These are phyloP conservation scores for Ciborinia camelliae DNA, from an alignment of 2,329 filamentous ascomycete species.

Conservation along the genomic window DNA sequence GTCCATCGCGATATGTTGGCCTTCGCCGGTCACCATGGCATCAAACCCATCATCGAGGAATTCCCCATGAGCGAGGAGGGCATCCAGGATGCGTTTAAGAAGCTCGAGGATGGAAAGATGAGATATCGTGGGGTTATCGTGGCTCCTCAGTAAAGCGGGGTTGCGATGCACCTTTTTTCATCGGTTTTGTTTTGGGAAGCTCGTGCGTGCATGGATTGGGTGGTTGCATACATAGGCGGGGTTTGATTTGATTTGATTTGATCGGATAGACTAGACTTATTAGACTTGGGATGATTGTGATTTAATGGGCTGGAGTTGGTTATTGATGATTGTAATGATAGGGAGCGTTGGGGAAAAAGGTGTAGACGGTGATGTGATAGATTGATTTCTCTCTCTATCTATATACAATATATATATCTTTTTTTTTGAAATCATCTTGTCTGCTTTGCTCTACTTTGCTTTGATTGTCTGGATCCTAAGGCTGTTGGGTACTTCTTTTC, in stretches of 20 bases:
- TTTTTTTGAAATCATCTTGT: too few species aligned
- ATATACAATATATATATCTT: too few species aligned
- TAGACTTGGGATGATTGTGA: not conserved
- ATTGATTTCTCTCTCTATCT: not conserved
- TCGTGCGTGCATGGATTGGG: too few species aligned
- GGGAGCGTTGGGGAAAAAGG: not conserved
- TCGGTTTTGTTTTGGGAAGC: too few species aligned
- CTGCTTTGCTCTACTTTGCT: too few species aligned
- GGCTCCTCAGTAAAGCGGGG: conserved; percentile 25
- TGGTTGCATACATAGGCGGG: not conserved
- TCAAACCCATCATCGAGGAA: conserved; percentile 56
- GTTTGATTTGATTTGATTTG: too few species aligned
- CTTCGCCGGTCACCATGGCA: conserved; percentile 56
- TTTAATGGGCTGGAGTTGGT: not conserved
- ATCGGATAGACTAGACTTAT: too few species aligned
- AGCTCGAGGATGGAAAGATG: conserved; percentile 55
- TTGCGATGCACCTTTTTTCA: not conserved
- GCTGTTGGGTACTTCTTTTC: too few species aligned
- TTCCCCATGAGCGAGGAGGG: conserved; percentile 52
- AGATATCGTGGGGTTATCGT: conserved; percentile 47
- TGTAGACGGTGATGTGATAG: conserved; percentile 2
- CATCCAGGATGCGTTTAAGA: conserved; percentile 51
- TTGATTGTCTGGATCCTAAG: too few species aligned
- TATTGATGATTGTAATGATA: not conserved
- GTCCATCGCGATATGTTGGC: conserved; percentile 57